Conservation (phyloP, 371 early-diverging fungal genomes). For the Synchytrium microbalum region DNA sequence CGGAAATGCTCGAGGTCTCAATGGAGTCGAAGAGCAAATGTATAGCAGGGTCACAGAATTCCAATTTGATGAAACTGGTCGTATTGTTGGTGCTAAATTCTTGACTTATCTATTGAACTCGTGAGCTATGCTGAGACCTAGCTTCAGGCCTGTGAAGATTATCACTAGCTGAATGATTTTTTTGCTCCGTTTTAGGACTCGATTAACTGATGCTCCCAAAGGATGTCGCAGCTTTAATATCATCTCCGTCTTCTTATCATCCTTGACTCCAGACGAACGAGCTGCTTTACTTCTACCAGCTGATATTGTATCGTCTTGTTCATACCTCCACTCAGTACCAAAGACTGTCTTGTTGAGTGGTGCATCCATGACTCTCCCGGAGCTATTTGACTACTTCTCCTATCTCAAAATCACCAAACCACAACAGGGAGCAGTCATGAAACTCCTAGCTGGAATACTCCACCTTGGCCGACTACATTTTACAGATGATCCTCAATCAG, state of each 20-base stretch:
- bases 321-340: background rate
- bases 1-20: conserved; percentile 59
- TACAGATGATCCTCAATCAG: conserved; percentile 8
- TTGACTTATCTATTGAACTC: conserved; percentile 81
- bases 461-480: conserved; percentile 76
- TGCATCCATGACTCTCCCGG: conserved; percentile 12
- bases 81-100: conserved; percentile 76
- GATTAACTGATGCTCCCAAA: conserved; percentile 86
- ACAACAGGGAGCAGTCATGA: conserved; percentile 19
- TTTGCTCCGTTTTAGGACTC: conserved; percentile 88
- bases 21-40: conserved; percentile 66
- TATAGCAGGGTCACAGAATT: conserved; percentile 78
- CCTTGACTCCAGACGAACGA: conserved; percentile 50
- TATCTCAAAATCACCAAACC: conserved; percentile 17
- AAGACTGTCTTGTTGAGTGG: background rate
- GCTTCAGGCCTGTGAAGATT: no score
- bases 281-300: background rate
- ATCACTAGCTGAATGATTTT: no score
- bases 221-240: conserved; percentile 98
- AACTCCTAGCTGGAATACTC: conserved; percentile 62
- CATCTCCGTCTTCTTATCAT: conserved; percentile 94
- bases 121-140: conserved; percentile 45
- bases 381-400: conserved; percentile 15
- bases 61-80: conserved; percentile 77
- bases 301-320: conserved; percentile 6